Percentiles rank a stretch among this genome's conserved stretches.
Evolutionary conservation across 345 rosid genomes (phyloP).

Genomic region (Acer saccharum): DNA sequence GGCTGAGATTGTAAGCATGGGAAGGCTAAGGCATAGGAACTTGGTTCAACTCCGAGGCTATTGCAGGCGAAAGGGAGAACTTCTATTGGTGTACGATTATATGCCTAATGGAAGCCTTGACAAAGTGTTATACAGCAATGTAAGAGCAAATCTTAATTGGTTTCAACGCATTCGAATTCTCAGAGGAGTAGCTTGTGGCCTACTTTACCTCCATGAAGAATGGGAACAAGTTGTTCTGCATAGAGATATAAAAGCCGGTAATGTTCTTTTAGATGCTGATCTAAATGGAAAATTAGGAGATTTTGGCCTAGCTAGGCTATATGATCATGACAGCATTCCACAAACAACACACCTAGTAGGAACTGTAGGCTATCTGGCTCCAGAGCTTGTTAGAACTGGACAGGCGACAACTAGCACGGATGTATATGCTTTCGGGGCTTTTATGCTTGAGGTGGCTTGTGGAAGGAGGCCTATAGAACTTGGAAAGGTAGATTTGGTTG

Average conservation of each 20-base stretch:
- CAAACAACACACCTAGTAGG: constrained; percentile 33
- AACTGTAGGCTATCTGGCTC: constrained; percentile 53
- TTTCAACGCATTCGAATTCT: constrained; percentile 40
- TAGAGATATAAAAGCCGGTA: constrained; percentile 46
- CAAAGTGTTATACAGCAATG: constrained; percentile 24
- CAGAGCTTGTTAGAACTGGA: constrained; percentile 42
- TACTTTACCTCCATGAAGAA: constrained; percentile 41
- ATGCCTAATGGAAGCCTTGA: constrained; percentile 62
- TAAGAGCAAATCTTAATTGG: constrained; percentile 28
- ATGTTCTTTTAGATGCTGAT: constrained; percentile 37
- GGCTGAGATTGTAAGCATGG: constrained; percentile 20
- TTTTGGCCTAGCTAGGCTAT: constrained; percentile 41
- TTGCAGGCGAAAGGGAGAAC: constrained; percentile 39
- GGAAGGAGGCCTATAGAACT: constrained; percentile 46
- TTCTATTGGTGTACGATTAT: constrained; percentile 49
- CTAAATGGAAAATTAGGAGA: constrained; percentile 47
- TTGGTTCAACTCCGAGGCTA: constrained; percentile 46
- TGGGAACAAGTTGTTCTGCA: constrained; percentile 51
- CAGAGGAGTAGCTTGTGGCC: constrained; percentile 35
- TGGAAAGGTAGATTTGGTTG: constrained; percentile 35
- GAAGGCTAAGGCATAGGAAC: constrained; percentile 41
- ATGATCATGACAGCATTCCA: constrained; percentile 40
- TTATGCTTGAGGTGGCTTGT: constrained; percentile 52
- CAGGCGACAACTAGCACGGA: constrained; percentile 39
- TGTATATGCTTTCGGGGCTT: constrained; percentile 47